Evolutionary conservation across 139 green algal species (phyloP).

Genomic region (Chlamydomonas sp.): DNA sequence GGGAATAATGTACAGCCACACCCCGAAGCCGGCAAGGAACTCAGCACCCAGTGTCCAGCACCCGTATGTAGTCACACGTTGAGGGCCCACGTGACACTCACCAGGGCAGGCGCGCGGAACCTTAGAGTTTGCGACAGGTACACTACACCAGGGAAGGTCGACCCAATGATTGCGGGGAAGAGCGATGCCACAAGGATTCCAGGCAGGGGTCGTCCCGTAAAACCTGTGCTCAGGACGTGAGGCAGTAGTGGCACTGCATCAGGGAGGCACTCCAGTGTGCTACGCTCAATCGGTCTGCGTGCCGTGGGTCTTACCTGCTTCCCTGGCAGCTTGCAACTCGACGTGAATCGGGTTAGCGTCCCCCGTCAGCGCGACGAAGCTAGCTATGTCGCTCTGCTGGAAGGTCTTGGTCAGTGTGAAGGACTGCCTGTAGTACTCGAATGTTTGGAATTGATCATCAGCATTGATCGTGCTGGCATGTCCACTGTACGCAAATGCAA

Average conservation of each 20-base stretch:
- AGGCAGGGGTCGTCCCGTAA: conserved; percentile 62
- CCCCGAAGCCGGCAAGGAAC: not conserved
- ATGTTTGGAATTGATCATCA: too few species aligned
- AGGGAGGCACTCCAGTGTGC: not conserved
- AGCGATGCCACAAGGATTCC: conserved; percentile 78
- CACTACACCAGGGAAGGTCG: conserved; percentile 68
- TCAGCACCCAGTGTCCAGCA: not conserved
- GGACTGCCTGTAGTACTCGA: too few species aligned
- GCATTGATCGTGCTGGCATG: too few species aligned
- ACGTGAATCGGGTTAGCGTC: conserved; percentile 76
- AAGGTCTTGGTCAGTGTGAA: conserved; percentile 45
- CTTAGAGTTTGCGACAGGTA: conserved; percentile 76
- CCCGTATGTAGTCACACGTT: not conserved
- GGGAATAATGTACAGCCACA: not conserved
- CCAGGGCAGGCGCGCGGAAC: conserved; percentile 62
- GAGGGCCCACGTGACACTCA: conserved; percentile 25
- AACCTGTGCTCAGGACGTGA: conserved; percentile 33
- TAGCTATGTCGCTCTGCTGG: conserved; percentile 47
- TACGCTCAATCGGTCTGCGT: not conserved
- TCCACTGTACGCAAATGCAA: too few species aligned
- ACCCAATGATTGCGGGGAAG: conserved; percentile 83
- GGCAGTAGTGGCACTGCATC: not conserved
- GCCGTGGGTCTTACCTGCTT: conserved; percentile 26
- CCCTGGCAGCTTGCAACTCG: not conserved
- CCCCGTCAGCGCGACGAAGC: conserved; percentile 65